Base-by-base conservation (phyloP, 176 grass and related monocot species). In the Themeda triandra region DNA sequence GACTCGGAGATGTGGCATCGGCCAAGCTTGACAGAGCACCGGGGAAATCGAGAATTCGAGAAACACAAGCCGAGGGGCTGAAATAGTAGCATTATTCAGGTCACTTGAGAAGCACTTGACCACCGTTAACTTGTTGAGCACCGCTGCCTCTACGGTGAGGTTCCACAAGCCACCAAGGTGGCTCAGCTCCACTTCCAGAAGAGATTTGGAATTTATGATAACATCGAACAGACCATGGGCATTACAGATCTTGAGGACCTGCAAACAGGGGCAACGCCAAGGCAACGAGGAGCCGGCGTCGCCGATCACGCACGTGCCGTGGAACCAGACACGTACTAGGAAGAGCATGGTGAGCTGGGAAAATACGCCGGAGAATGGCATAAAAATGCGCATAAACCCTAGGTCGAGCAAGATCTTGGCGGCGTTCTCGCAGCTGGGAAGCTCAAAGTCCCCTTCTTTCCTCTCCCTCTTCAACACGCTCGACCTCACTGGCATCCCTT, bases 21-120 rank as follows among this genome's bases (percentile, higher is more conserved):
- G 0, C 25, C 45, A 27, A 87, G 48, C 14, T 68, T 19, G 19
- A 76, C 78, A 0, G 62, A 68, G 62, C 60, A 19, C 18, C 60
- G 71, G 76, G n/a, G n/a, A n/a, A n/a, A n/a, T n/a, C n/a, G n/a
- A n/a, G n/a, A n/a, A 87, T 0, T 58, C 1, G 46, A 56, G 19
- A 56, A 56, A 23, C 6, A 9, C 19, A 56, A 56, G 51, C 19
- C 0, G 18, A 23, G 51, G 51, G 1, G 51, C 51, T 56, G 51
- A 56, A 23, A 56, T 2, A 23, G 18, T 53, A 21, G 49, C 49
- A n/a, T n/a, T n/a, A n/a, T n/a, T n/a, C n/a, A n/a, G n/a, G n/a
- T n/a, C n/a, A n/a, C n/a, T n/a, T n/a, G 0, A n/a, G n/a, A n/a
- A 53, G 17, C 48, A 53, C 1, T 2, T 0, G 17, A 19, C 0